These are phyloP conservation scores for Zymoseptoria passerinii DNA, from an alignment of 2,329 filamentous ascomycete species.

Conservation along the genomic window DNA sequence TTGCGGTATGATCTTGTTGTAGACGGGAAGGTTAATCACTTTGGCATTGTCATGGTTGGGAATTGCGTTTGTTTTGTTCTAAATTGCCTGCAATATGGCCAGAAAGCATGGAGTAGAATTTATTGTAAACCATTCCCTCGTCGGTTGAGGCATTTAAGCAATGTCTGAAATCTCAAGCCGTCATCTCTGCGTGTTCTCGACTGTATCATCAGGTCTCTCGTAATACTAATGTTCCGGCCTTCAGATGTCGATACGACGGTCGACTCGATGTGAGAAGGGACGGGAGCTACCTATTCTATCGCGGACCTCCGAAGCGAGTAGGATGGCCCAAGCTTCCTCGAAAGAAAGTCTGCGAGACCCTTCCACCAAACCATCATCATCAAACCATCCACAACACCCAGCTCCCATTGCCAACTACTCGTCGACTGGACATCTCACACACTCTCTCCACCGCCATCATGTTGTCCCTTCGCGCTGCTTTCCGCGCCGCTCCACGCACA, in stretches of 20 bases:
- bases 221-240: too few species aligned
- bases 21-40: conserved; percentile 6
- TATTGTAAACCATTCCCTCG: neutral
- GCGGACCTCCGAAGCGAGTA: neutral
- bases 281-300: too few species aligned
- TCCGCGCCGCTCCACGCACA: conserved; percentile 38
- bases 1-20: conserved; percentile 28
- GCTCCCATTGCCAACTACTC: neutral
- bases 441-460: conserved; percentile 25
- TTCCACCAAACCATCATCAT: neutral
- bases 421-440: neutral
- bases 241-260: too few species aligned
- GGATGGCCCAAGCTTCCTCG: neutral
- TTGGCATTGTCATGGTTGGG: neutral
- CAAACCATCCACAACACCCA: neutral
- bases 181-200: neutral
- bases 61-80: neutral
- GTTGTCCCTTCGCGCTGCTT: conserved; percentile 39
- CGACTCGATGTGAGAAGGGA: too few species aligned
- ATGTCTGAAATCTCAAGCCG: neutral
- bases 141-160: neutral
- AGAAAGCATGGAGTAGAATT: neutral
- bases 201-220: too few species aligned
- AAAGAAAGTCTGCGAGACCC: neutral
- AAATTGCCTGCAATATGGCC: neutral